Evolutionary conservation across 2,329 filamentous ascomycete species (phyloP).

Genomic region (Nemania diffusa): DNA sequence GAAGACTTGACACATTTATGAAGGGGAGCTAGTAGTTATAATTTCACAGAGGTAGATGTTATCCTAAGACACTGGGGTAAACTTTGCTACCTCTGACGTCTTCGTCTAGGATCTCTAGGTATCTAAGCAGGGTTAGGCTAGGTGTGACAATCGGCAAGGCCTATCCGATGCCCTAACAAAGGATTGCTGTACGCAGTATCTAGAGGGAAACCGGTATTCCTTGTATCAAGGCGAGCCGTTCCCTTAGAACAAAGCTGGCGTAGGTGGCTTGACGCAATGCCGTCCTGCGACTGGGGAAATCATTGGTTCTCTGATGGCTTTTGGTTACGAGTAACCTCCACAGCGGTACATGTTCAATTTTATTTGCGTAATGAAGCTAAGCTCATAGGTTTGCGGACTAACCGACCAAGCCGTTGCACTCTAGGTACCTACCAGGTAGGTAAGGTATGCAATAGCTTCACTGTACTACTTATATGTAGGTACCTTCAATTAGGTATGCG

Average conservation of each 20-base stretch:
- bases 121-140: conserved; percentile 5
- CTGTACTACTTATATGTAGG: no score
- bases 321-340: not conserved
- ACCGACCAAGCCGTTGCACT: not conserved
- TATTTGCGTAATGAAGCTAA: not conserved
- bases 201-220: conserved; percentile 18
- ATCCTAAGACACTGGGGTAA: not conserved
- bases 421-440: not conserved
- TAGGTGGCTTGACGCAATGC: conserved; percentile 29
- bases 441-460: conserved; percentile 18
- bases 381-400: not conserved
- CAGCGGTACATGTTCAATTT: not conserved
- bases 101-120: conserved; percentile 5
- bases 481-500: not conserved
- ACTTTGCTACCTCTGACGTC: conserved; percentile 34
- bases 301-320: conserved; percentile 7
- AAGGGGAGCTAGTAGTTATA: conserved; percentile 17
- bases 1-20: not conserved
- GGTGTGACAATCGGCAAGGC: not conserved
- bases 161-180: not conserved
- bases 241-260: conserved; percentile 1
- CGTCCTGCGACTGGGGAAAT: not conserved
- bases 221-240: not conserved
- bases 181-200: not conserved
- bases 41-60: not conserved